Base-by-base conservation (phyloP, 1,284 basidiomycete genomes). In the Macrocybe sp. region DNA sequence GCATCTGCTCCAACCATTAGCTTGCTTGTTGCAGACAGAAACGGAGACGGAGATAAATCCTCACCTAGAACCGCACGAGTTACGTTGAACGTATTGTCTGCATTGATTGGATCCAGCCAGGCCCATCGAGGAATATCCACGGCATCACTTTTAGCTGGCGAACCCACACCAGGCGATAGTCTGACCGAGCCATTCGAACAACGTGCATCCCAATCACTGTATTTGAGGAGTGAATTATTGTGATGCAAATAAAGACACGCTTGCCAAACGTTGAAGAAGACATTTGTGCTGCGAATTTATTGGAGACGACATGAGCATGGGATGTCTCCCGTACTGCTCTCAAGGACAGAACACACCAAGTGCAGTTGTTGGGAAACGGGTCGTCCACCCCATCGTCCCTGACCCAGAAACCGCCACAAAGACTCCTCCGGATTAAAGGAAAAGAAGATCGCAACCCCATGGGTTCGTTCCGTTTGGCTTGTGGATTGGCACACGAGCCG, bases 251-350 rank as follows among this genome's bases (percentile, higher is more conserved):
- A 49, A 3, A 55, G 48, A 50, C 66, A 69, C 36, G 64, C 65
- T 28, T 61, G 63, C 63, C 62, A 66, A 28, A 69, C 38, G 46
- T 67, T 64, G 58, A 66, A 68, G 41, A 61, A 67, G 4, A 61
- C 52, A 28, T 52, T 55, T 30, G 62, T 65, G 43, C 64, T 65
- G 33, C 33, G 8, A 38, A 4, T 30, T 41, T 42, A 34, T 12
- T 34, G 6, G 42, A 29, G 9, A 14, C 22, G 22, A 22, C 22
- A 22, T 22, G 22, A 22, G 22, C 4, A 22, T 22, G 22, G 22
- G 22, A 22, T 22, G 4, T 22, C 22, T 22, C 22, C 22, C 4
- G 22, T 22, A 22, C 22, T 22, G 22, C 22, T 22, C 22, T 22
- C 22, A 22, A 3, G 22, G 22, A 22, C 22, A 22, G 22, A 9